Percentiles rank a stretch among this genome's conserved stretches.
Conservation (phyloP, 805 yeast species). For the Metschnikowia borealis region DNA sequence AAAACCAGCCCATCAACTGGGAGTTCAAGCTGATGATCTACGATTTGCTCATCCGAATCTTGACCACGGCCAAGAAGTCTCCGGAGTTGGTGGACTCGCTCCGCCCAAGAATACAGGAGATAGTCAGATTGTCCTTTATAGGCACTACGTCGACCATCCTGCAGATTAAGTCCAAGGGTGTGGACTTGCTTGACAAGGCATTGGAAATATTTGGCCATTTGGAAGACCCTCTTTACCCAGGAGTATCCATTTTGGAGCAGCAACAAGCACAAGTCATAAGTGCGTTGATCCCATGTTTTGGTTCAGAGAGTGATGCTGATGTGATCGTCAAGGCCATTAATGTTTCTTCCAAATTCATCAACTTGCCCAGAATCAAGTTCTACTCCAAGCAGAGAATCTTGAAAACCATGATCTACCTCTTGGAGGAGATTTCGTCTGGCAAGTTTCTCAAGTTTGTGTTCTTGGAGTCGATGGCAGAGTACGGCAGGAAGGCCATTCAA, state of each 20-base stretch:
- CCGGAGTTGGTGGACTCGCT: slow-evolving; percentile 37
- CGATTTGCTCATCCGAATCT: slow-evolving; percentile 41
- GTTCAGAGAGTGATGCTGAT: slow-evolving; percentile 63
- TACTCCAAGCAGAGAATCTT: slow-evolving; percentile 49
- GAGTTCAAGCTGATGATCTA: slow-evolving; percentile 49
- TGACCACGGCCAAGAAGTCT: slow-evolving; percentile 38
- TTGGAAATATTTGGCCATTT: slow-evolving; percentile 57
- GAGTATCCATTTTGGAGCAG: slow-evolving; percentile 72
- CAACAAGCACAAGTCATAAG: slow-evolving; percentile 93
- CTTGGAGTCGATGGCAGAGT: slow-evolving; percentile 43
- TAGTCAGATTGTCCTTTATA: slow-evolving; percentile 73
- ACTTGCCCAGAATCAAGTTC: slow-evolving; percentile 40
- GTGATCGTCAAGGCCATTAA: slow-evolving; percentile 74
- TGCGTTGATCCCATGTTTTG: slow-evolving; percentile 84
- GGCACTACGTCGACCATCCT: slow-evolving; percentile 73
- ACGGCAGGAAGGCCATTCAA: slow-evolving; percentile 49
- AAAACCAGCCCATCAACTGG: slow-evolving; percentile 57
- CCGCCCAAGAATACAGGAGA: slow-evolving; percentile 50
- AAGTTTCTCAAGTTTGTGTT: slow-evolving; percentile 52
- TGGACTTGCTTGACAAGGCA: slow-evolving; percentile 60
- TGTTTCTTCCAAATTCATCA: slow-evolving; percentile 71
- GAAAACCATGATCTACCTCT: slow-evolving; percentile 58
- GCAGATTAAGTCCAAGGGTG: slow-evolving; percentile 59
- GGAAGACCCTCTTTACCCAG: slow-evolving; percentile 69
- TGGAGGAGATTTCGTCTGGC: slow-evolving; percentile 53